Conservation (phyloP, 1,284 basidiomycete genomes). For the Puccinia hordei region DNA sequence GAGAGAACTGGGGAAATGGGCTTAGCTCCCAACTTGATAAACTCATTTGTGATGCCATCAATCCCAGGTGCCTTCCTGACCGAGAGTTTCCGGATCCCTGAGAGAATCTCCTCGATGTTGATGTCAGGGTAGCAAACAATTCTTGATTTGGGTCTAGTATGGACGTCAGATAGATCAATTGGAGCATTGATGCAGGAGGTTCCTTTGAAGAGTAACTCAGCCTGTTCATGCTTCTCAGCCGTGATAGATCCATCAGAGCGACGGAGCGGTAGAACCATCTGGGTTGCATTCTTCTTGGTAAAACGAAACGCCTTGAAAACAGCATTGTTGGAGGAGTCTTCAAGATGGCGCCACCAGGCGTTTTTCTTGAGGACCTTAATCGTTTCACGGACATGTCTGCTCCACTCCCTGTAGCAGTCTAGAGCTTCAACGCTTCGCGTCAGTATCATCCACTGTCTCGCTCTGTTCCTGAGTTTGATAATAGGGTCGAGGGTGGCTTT, state of each 20-base stretch:
- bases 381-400: not conserved
- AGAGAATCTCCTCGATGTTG: not conserved
- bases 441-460: not conserved
- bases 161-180: not conserved
- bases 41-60: too few relatives aligned
- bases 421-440: not conserved
- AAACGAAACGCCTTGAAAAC: too few relatives aligned
- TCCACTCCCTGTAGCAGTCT: too few relatives aligned
- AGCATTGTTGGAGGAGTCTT: too few relatives aligned
- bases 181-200: not conserved
- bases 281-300: not conserved
- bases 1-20: not conserved
- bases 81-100: not conserved
- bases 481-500: not conserved
- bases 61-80: conserved; percentile 15
- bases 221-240: not conserved
- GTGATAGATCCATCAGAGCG: not conserved
- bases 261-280: not conserved
- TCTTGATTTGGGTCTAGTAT: not conserved
- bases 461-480: not conserved
- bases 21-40: not conserved
- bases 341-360: too few relatives aligned
- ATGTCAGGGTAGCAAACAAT: not conserved
- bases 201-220: conserved; percentile 3
- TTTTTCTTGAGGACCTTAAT: not conserved